phyloP scores from a whole-genome alignment of 2,329 filamentous ascomycete genomes.

The Colletotrichum australisinense region DNA sequence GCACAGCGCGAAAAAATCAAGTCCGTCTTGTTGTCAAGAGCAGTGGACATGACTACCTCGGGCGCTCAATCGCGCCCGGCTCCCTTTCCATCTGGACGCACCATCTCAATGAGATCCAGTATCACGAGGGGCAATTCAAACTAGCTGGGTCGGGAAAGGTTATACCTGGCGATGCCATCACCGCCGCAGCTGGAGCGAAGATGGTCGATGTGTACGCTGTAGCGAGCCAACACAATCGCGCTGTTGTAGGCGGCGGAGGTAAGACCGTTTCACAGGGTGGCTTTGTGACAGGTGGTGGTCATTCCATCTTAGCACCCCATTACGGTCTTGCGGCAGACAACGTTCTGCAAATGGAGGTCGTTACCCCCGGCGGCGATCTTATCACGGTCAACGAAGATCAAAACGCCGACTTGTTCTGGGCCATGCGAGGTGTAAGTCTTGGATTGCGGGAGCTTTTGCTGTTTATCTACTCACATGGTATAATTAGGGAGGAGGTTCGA shows the following conservation, averaged over 20 bases:
- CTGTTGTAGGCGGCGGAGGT: slow-evolving; percentile 65
- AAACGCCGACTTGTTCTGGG: slow-evolving; percentile 73
- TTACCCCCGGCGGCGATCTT: slow-evolving; percentile 62
- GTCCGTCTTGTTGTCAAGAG: slow-evolving; percentile 56
- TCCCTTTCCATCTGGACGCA: slow-evolving; percentile 66
- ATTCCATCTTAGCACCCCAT: slow-evolving; percentile 62
- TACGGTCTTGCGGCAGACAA: slow-evolving; percentile 73
- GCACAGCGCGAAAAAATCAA: slow-evolving; percentile 48
- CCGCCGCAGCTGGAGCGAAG: slow-evolving; percentile 63
- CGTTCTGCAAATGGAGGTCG: slow-evolving; percentile 67
- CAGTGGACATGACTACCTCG: slow-evolving; percentile 57
- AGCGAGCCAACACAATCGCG: slow-evolving; percentile 56
- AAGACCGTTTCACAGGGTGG: slow-evolving; percentile 70
- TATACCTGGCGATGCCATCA: slow-evolving; percentile 57
- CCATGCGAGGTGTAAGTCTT: slow-evolving; percentile 63
- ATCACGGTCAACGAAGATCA: slow-evolving; percentile 63
- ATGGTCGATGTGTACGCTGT: slow-evolving; percentile 60
- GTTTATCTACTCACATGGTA: background rate
- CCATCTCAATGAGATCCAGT: slow-evolving; percentile 41
- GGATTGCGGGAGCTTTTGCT: background rate
- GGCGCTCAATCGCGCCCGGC: slow-evolving; percentile 59
- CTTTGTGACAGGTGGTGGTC: slow-evolving; percentile 71
- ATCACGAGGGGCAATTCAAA: slow-evolving; percentile 1
- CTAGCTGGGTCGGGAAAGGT: background rate
- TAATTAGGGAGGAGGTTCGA: slow-evolving; percentile 65